Percentiles rank a stretch among this genome's conserved stretches.
Conservation (phyloP, 768 basidiomycete genomes). For the Podaxis sp. region DNA sequence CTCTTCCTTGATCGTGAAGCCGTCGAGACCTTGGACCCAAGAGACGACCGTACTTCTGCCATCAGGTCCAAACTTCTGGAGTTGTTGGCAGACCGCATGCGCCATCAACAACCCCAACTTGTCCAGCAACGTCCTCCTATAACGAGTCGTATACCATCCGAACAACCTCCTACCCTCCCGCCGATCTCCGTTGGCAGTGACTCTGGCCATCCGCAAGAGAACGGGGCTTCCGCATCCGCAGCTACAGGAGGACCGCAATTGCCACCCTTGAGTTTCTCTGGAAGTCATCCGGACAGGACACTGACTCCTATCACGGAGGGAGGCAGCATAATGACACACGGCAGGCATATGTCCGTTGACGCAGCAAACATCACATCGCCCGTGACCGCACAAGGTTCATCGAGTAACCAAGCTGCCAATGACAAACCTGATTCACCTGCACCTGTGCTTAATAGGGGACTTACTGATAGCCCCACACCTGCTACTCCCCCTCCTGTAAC, state of each 20-base stretch:
- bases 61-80: slow-evolving; percentile 59
- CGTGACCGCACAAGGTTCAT: background rate
- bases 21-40: slow-evolving; percentile 72
- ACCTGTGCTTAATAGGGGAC: slow-evolving; percentile 12
- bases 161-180: slow-evolving; percentile 31
- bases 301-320: slow-evolving; percentile 69
- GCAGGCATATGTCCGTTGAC: slow-evolving; percentile 21
- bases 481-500: slow-evolving; percentile 4
- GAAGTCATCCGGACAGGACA: slow-evolving; percentile 22
- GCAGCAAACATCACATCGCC: slow-evolving; percentile 14
- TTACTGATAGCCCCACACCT: slow-evolving; percentile 18
- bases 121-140: slow-evolving; percentile 17
- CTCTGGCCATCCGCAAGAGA: slow-evolving; percentile 13
- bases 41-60: slow-evolving; percentile 71
- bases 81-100: slow-evolving; percentile 64
- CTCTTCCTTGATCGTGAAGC: slow-evolving; percentile 86
- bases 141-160: slow-evolving; percentile 14
- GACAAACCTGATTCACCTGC: background rate
- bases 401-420: background rate
- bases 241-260: slow-evolving; percentile 39
- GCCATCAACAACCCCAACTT: slow-evolving; percentile 27
- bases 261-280: slow-evolving; percentile 52
- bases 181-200: slow-evolving; percentile 25
- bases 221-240: background rate
- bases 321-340: slow-evolving; percentile 26